phyloP scores from a whole-genome alignment of 148 eudicot genomes.

The Euryodendron excelsum region DNA sequence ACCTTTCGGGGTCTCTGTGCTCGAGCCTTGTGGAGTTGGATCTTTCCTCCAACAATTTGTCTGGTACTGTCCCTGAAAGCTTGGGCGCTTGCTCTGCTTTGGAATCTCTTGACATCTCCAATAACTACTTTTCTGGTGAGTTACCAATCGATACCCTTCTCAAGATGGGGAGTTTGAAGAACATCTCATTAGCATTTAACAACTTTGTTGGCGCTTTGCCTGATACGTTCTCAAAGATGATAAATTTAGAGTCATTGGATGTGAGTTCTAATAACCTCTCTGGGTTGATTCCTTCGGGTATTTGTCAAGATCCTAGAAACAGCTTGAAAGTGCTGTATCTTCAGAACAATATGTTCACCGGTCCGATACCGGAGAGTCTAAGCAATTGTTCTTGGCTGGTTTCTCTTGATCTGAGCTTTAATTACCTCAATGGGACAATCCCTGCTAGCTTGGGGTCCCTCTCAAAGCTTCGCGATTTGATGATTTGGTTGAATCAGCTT shows the following conservation, averaged over 20 bases:
- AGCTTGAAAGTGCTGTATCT: conserved; percentile 42
- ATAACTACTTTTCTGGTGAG: conserved; percentile 74
- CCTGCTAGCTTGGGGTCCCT: conserved; percentile 48
- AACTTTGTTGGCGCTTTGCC: conserved; percentile 58
- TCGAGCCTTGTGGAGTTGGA: conserved; percentile 52
- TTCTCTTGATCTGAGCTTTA: conserved; percentile 58
- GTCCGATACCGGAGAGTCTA: conserved; percentile 44
- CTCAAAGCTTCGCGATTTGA: conserved; percentile 45
- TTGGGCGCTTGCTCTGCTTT: conserved; percentile 57
- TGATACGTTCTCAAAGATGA: conserved; percentile 39
- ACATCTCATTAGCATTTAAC: conserved; percentile 44
- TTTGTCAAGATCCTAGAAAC: conserved; percentile 39
- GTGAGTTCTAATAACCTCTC: conserved; percentile 64
- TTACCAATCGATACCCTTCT: conserved; percentile 63
- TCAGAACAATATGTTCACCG: conserved; percentile 45
- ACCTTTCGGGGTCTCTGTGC: conserved; percentile 44
- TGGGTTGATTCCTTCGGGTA: conserved; percentile 45
- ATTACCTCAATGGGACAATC: conserved; percentile 42
- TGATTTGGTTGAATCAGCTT: conserved; percentile 56
- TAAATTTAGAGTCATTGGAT: conserved; percentile 56
- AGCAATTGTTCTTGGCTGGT: conserved; percentile 47
- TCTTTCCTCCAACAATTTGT: conserved; percentile 58
- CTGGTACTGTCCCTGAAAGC: conserved; percentile 64
- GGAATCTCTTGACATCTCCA: conserved; percentile 50
- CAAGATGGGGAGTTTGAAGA: conserved; percentile 48